A percentile compares a stretch with the other conserved stretches of the same genome.
phyloP scores from a whole-genome alignment of 2,329 filamentous ascomycete genomes.

The Rutstroemia sp. region DNA sequence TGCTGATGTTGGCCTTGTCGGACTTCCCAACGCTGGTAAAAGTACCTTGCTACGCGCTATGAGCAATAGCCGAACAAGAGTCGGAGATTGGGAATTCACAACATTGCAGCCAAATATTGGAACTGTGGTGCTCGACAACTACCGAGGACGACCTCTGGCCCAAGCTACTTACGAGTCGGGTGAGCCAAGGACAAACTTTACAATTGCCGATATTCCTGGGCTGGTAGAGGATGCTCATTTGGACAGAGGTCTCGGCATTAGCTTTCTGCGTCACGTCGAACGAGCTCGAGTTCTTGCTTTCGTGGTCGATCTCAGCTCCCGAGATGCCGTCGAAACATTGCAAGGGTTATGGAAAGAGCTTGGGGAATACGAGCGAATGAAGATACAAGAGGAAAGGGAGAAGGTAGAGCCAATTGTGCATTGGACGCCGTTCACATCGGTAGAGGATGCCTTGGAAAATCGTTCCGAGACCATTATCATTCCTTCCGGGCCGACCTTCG shows the following conservation, averaged over 20 bases:
- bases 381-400: conserved; percentile 69
- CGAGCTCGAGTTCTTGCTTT: conserved; percentile 89
- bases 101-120: conserved; percentile 93
- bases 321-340: conserved; percentile 71
- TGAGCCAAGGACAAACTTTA: conserved; percentile 69
- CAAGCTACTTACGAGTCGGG: conserved; percentile 38
- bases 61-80: conserved; percentile 79
- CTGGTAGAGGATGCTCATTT: conserved; percentile 88
- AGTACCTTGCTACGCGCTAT: conserved; percentile 83
- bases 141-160: conserved; percentile 62
- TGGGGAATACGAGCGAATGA: conserved; percentile 62
- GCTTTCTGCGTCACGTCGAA: conserved; percentile 90
- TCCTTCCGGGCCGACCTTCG: conserved; percentile 17
- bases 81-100: conserved; percentile 95
- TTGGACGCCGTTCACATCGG: conserved; percentile 43
- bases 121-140: conserved; percentile 85
- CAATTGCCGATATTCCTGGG: conserved; percentile 91
- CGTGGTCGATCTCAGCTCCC: conserved; percentile 76
- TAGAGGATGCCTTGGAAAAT: conserved; percentile 31
- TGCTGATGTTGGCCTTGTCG: conserved; percentile 90
- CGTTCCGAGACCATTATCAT: conserved; percentile 26
- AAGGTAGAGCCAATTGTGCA: conserved; percentile 54
- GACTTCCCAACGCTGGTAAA: conserved; percentile 93
- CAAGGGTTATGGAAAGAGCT: conserved; percentile 87
- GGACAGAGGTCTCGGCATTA: conserved; percentile 83